These are phyloP conservation scores for Hemileccinum impolitum DNA, from an alignment of 768 basidiomycete species.

Conservation along the genomic window DNA sequence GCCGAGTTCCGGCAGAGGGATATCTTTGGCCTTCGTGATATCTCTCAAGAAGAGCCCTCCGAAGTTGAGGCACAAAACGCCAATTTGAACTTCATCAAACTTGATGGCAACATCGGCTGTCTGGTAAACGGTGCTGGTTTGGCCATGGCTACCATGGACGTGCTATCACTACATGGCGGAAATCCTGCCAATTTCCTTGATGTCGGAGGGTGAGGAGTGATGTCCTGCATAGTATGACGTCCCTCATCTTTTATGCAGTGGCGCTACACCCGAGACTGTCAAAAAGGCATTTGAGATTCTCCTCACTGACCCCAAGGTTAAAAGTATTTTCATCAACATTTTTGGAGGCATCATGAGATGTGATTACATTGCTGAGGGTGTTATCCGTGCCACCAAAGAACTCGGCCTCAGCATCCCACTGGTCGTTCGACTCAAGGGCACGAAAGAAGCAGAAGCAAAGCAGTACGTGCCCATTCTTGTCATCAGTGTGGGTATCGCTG, in stretches of 20 bases:
- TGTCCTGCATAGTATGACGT: background rate
- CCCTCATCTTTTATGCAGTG: slow-evolving; percentile 43
- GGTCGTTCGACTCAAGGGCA: slow-evolving; percentile 94
- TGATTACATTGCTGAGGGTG: slow-evolving; percentile 97
- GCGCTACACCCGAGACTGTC: slow-evolving; percentile 98
- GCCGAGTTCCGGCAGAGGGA: slow-evolving; percentile 97
- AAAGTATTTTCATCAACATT: slow-evolving; percentile 98
- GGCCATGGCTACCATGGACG: slow-evolving; percentile 99
- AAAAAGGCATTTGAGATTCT: slow-evolving; percentile 99
- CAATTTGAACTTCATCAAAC: slow-evolving; percentile 97
- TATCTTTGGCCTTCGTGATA: slow-evolving; percentile 84
- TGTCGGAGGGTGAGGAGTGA: slow-evolving; percentile 75
- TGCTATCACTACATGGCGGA: slow-evolving; percentile 92
- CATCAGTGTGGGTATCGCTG: background rate
- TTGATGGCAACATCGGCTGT: slow-evolving; percentile 96
- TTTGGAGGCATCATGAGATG: slow-evolving; percentile 99
- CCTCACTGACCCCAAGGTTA: slow-evolving; percentile 85
- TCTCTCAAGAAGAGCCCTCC: slow-evolving; percentile 93
- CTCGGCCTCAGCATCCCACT: slow-evolving; percentile 80
- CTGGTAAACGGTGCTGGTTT: slow-evolving; percentile 98
- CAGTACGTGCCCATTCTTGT: slow-evolving; percentile 50
- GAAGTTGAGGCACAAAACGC: slow-evolving; percentile 98
- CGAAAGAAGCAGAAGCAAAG: slow-evolving; percentile 95
- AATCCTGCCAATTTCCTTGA: slow-evolving; percentile 99
- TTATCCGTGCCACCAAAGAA: slow-evolving; percentile 97